phyloP scores from a whole-genome alignment of 2,329 filamentous ascomycete species.

The Malbranchea cinnamomea region DNA sequence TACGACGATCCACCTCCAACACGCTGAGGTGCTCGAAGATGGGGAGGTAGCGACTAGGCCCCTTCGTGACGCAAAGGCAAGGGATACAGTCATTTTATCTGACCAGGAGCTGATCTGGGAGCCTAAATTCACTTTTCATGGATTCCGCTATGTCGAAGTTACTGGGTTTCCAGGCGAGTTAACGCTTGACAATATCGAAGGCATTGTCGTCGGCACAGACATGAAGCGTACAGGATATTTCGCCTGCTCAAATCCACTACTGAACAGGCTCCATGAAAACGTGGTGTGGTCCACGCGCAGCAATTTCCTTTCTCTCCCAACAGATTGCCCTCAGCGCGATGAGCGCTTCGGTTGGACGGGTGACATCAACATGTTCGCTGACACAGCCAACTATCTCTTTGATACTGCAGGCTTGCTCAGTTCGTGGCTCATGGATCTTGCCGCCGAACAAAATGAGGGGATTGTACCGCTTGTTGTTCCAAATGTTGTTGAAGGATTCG shows the following conservation, averaged over 20 bases:
- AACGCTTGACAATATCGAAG: slow-evolving; percentile 16
- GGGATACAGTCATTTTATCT: slow-evolving; percentile 26
- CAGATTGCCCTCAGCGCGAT: slow-evolving; percentile 43
- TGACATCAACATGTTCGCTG: slow-evolving; percentile 36
- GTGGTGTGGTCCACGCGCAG: slow-evolving; percentile 42
- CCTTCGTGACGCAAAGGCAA: slow-evolving; percentile 29
- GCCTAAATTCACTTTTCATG: slow-evolving; percentile 39
- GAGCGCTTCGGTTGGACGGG: slow-evolving; percentile 42
- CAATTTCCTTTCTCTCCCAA: slow-evolving; percentile 44
- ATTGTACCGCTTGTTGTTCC: slow-evolving; percentile 21
- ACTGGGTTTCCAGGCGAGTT: slow-evolving; percentile 26
- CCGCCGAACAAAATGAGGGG: slow-evolving; percentile 19
- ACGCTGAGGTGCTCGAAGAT: slow-evolving; percentile 42
- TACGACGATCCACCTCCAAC: slow-evolving; percentile 26
- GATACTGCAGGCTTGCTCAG: slow-evolving; percentile 36
- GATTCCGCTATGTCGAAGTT: slow-evolving; percentile 38
- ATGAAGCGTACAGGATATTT: slow-evolving; percentile 38
- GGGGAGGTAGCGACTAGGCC: slow-evolving; percentile 30
- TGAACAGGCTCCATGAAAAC: slow-evolving; percentile 43
- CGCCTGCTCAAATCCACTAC: slow-evolving; percentile 33
- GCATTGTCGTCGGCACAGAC: slow-evolving; percentile 37
- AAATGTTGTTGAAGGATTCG: slow-evolving; percentile 11
- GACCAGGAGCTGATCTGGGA: slow-evolving; percentile 23
- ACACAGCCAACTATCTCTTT: slow-evolving; percentile 40
- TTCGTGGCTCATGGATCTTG: slow-evolving; percentile 37